phyloP scores from a whole-genome alignment of 2,329 filamentous ascomycete genomes.

The Pestalotiopsis sp. region DNA sequence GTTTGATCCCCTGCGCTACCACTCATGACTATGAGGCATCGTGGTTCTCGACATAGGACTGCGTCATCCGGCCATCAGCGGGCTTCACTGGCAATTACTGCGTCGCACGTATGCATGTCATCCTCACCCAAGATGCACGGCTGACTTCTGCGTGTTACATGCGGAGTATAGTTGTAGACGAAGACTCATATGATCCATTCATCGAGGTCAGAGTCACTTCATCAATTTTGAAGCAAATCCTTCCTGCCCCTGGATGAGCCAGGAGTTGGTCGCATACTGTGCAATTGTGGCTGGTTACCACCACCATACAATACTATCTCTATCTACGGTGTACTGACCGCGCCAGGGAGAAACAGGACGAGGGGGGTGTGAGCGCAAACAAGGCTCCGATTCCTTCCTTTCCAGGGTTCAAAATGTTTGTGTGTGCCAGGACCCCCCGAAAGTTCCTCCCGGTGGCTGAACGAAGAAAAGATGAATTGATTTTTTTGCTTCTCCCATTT shows the following conservation, averaged over 20 bases:
- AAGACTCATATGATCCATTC: not conserved
- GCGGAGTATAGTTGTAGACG: not conserved
- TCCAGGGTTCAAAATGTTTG: not conserved
- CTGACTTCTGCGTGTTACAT: not conserved
- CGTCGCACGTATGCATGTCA: not conserved
- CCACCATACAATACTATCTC: not conserved
- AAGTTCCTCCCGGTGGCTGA: not conserved
- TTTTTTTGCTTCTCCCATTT: not conserved
- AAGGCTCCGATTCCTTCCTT: not conserved
- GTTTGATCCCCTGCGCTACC: not conserved
- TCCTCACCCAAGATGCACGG: not conserved
- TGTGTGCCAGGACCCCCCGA: not conserved
- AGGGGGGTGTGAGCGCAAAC: constrained; percentile 4
- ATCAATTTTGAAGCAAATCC: not conserved
- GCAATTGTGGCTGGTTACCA: constrained; percentile 6
- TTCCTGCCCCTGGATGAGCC: not conserved
- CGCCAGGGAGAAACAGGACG: not conserved
- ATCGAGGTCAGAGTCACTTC: not conserved
- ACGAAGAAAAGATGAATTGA: not conserved
- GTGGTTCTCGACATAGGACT: not conserved
- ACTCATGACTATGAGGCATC: not conserved
- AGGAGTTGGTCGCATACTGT: constrained; percentile 2
- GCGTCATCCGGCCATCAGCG: not conserved
- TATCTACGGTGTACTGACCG: not conserved
- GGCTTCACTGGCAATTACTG: not conserved